Evolutionary conservation across 2,329 filamentous ascomycete genomes (phyloP), one percentile per base, ranked within the genome.

Genomic region (Graphilbum sp.): DNA sequence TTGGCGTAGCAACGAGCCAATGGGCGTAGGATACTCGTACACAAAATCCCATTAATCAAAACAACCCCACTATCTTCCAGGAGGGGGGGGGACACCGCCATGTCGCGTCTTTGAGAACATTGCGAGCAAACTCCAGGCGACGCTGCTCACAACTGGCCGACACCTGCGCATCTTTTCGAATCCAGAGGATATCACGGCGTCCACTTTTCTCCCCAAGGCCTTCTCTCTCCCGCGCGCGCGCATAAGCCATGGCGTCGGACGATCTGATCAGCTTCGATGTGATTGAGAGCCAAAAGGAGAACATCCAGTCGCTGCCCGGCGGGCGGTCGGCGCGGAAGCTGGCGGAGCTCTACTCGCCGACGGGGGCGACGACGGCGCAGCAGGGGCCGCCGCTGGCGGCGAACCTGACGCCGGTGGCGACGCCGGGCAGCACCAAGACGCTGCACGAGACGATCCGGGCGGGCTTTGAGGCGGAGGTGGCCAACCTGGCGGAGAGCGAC

Each of bases 221-320:
- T n/a, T n/a, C n/a, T n/a, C n/a, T n/a, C n/a, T n/a, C n/a, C n/a
- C n/a, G n/a, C n/a, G n/a, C n/a, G n/a, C n/a, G n/a, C n/a, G n/a
- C n/a, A n/a, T n/a, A n/a, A n/a, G n/a, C n/a, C n/a, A 47, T 47
- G 44, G 45, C 43, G 16, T 40, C 41, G 7, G 58, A 60, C 43
- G 71, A 78, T 47, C 57, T 74, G 30, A 73, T 79, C 53, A 63
- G 75, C 61, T 96, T 98, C 62, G 82, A 93, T 50, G 72, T 95
- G 45, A 95, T 98, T 60, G 90, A 98, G 62, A 75, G 73, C 34
- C 87, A 95, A 51, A 98, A 98, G 61, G 90, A 98, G 62, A 98
- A 98, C 59, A 95, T 98, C 40, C 87, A 95, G 58, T 78, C 86
- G 18, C 69, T 98, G 12, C 87, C 88, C 15, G 81, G 84, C 45